Evolutionary conservation across 257 asterid species (phyloP).

Genomic region (Jacaranda copaia): DNA sequence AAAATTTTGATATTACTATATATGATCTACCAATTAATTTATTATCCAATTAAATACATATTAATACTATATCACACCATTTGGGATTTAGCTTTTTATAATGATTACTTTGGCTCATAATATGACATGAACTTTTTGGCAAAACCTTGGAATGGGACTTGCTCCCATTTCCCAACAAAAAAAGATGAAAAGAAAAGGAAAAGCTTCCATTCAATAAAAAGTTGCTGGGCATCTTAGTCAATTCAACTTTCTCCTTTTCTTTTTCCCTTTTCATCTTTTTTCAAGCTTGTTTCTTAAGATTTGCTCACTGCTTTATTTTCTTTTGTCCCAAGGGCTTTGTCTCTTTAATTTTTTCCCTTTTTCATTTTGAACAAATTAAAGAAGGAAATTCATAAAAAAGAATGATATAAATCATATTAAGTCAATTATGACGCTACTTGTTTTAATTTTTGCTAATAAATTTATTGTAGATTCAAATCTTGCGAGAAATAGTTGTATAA

Average conservation of each 20-base stretch:
- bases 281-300: conserved; percentile 41
- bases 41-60: too few relatives aligned
- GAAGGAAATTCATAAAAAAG: background rate
- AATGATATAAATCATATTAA: background rate
- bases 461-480: too few relatives aligned
- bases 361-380: background rate
- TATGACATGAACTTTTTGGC: conserved; percentile 21
- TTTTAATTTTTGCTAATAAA: too few relatives aligned
- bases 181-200: conserved; percentile 15
- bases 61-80: too few relatives aligned
- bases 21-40: too few relatives aligned
- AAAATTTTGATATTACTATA: too few relatives aligned
- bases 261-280: conserved; percentile 36
- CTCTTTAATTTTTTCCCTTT: background rate
- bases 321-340: background rate
- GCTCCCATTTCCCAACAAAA: conserved; percentile 31
- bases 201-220: conserved; percentile 37
- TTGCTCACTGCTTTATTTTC: conserved; percentile 14
- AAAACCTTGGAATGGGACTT: conserved; percentile 8
- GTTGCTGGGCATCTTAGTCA: conserved; percentile 45
- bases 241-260: conserved; percentile 29
- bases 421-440: background rate
- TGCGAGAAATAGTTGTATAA: too few relatives aligned
- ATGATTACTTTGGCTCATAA: conserved; percentile 21
- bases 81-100: conserved; percentile 34